A percentile compares a stretch with the other conserved stretches of the same genome.
phyloP scores from a whole-genome alignment of 805 yeast genomes.

The Kazachstania martiniae region DNA sequence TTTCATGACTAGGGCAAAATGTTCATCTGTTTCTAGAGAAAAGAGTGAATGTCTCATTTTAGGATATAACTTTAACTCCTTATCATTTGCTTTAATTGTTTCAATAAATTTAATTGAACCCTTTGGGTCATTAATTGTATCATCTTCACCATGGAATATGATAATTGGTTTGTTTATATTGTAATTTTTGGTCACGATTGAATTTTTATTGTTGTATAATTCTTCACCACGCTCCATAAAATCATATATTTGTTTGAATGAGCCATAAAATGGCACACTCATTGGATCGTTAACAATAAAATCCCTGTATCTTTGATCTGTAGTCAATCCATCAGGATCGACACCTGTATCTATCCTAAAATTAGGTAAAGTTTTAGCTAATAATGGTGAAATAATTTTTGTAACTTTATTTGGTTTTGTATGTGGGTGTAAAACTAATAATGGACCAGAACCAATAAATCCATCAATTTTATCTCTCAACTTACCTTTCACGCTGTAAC shows the following conservation, averaged over 20 bases:
- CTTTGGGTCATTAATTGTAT: constrained; percentile 44
- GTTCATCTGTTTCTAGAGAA: constrained; percentile 37
- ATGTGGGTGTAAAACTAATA: constrained; percentile 45
- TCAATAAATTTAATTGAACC: constrained; percentile 36
- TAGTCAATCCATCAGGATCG: constrained; percentile 43
- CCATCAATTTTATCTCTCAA: constrained; percentile 36
- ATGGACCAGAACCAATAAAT: constrained; percentile 47
- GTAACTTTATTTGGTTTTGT: constrained; percentile 42
- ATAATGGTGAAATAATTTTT: constrained; percentile 32
- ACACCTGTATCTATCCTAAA: constrained; percentile 45
- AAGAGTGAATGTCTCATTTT: constrained; percentile 32
- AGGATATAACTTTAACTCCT: constrained; percentile 14
- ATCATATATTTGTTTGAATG: constrained; percentile 46
- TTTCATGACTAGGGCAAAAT: constrained; percentile 27
- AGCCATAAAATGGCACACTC: constrained; percentile 39
- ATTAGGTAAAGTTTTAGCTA: constrained; percentile 36
- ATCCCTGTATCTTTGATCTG: constrained; percentile 35
- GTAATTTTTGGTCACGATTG: constrained; percentile 25
- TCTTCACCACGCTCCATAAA: constrained; percentile 52
- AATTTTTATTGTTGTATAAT: constrained; percentile 32
- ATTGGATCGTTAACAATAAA: constrained; percentile 36
- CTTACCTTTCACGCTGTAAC: constrained; percentile 50
- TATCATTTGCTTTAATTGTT: constrained; percentile 21
- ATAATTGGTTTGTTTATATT: constrained; percentile 35
- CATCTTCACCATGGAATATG: constrained; percentile 54